Conservation (phyloP, 768 basidiomycete genomes). For the Chalciporus sphaerocephalus region DNA sequence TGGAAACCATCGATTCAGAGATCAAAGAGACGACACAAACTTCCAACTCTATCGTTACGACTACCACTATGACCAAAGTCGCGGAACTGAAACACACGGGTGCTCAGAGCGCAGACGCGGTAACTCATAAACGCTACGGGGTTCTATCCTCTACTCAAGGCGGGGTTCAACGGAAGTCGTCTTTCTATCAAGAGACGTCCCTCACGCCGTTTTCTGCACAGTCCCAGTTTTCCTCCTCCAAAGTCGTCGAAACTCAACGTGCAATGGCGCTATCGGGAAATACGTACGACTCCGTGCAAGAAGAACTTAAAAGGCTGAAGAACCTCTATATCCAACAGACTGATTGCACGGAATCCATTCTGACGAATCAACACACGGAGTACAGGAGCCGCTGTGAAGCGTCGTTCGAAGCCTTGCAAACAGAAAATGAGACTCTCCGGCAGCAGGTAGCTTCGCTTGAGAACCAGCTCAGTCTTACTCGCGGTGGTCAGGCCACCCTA, state of each 20-base stretch:
- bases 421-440: not conserved
- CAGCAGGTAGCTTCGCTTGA: not conserved
- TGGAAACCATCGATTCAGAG: not conserved
- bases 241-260: not conserved
- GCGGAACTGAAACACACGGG: not conserved
- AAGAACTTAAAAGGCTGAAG: not conserved
- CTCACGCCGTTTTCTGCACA: not conserved
- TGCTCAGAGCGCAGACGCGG: not conserved
- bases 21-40: not conserved
- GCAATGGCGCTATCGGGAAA: not conserved
- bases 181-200: not conserved
- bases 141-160: not conserved
- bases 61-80: not conserved
- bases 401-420: not conserved
- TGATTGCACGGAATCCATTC: not conserved
- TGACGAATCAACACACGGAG: not conserved
- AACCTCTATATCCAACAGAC: conserved; percentile 1
- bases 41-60: not conserved
- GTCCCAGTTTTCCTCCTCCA: not conserved
- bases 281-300: not conserved
- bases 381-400: not conserved
- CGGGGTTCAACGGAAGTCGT: not conserved
- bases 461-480: not conserved
- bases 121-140: not conserved
- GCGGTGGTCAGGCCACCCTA: too few species aligned